Evolutionary conservation across 768 basidiomycete genomes (phyloP).

Genomic region (Hericium rajendrae): DNA sequence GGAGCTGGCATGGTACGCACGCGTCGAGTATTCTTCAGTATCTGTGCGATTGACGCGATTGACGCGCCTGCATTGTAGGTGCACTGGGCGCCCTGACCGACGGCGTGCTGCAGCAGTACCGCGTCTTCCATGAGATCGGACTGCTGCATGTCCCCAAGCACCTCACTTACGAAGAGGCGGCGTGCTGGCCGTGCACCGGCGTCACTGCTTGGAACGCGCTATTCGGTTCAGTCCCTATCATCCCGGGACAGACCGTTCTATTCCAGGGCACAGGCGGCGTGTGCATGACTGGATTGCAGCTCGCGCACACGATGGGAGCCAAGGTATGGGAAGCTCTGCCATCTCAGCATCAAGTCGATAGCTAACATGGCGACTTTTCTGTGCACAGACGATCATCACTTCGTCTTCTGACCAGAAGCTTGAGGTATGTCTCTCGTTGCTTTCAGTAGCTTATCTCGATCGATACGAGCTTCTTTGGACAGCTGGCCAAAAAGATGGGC

Average conservation of each 20-base stretch:
- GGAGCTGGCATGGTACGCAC: background rate
- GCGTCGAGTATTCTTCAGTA: background rate
- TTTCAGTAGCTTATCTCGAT: background rate
- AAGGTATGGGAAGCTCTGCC: background rate
- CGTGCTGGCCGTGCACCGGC: conserved; percentile 54
- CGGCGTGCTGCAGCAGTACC: conserved; percentile 47
- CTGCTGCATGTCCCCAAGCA: conserved; percentile 45
- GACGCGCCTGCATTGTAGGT: background rate
- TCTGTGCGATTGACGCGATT: background rate
- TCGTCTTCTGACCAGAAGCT: conserved; percentile 61
- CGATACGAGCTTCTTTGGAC: background rate
- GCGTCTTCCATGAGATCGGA: conserved; percentile 30
- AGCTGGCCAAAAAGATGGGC: conserved; percentile 39
- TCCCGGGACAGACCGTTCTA: conserved; percentile 50
- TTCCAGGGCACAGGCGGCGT: conserved; percentile 50
- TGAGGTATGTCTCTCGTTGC: conserved; percentile 12
- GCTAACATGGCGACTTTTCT: background rate
- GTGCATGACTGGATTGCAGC: conserved; percentile 48
- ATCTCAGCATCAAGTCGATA: background rate
- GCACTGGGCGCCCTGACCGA: conserved; percentile 37
- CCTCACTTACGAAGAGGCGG: conserved; percentile 53
- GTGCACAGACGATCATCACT: conserved; percentile 42
- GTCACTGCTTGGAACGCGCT: conserved; percentile 59
- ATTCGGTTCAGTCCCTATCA: conserved; percentile 36
- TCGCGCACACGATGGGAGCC: conserved; percentile 55